phyloP scores from a whole-genome alignment of 73 alveolate species.

The Paramecium sexaurelia region DNA sequence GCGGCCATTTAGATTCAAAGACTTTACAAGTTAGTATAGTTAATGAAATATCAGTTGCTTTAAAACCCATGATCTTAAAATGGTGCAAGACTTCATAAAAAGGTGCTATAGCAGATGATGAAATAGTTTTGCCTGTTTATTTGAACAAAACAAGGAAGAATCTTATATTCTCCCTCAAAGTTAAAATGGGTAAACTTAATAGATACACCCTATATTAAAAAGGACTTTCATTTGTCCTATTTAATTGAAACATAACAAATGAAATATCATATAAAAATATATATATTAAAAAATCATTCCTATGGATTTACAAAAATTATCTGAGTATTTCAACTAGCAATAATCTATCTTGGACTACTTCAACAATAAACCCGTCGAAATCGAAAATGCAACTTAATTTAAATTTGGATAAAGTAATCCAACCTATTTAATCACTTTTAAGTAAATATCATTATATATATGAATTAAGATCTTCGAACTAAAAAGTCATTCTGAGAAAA shows the following conservation, averaged over 20 bases:
- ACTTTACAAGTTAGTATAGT: constrained; percentile 68
- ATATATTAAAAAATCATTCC: not conserved
- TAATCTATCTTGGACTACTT: not conserved
- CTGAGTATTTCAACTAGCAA: not conserved
- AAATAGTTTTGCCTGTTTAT: constrained; percentile 88
- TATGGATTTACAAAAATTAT: not conserved
- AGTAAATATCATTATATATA: not conserved
- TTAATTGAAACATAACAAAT: constrained; percentile 19
- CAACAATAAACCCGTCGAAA: not conserved
- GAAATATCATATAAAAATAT: not conserved
- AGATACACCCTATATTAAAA: constrained; percentile 46
- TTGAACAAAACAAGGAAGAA: constrained; percentile 87
- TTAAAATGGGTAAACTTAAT: constrained; percentile 54
- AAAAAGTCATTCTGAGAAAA: constrained; percentile 56
- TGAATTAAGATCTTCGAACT: not conserved
- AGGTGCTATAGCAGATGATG: constrained; percentile 71
- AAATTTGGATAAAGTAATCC: not conserved
- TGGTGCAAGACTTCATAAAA: constrained; percentile 76
- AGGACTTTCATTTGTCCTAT: constrained; percentile 5
- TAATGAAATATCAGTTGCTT: constrained; percentile 75
- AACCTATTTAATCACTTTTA: not conserved
- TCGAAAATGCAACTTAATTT: not conserved
- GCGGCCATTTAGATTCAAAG: constrained; percentile 85
- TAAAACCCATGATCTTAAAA: constrained; percentile 81
- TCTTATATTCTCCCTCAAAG: constrained; percentile 83